Percentiles rank a stretch among this genome's conserved stretches.
Conservation (phyloP, 2,329 filamentous ascomycete genomes). For the Sclerotinia subarctica region DNA sequence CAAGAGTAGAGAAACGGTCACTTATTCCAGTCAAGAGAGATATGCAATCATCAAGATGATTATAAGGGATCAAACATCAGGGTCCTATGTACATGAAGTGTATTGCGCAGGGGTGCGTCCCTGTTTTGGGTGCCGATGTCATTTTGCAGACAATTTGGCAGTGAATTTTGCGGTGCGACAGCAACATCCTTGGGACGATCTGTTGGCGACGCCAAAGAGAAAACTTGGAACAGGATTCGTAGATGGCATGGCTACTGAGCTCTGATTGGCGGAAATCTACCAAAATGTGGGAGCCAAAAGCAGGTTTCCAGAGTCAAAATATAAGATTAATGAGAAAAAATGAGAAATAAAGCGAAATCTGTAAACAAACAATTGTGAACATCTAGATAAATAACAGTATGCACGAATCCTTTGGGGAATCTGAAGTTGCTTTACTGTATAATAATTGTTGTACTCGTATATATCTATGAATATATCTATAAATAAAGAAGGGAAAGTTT, state of each 20-base stretch:
- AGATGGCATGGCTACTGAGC: background rate
- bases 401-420: no score
- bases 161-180: background rate
- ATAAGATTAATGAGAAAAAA: background rate
- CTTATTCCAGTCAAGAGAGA: background rate
- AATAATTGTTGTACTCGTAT: no score
- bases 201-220: background rate
- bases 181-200: background rate
- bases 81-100: background rate
- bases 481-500: no score
- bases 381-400: background rate
- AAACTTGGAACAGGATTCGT: constrained; percentile 4
- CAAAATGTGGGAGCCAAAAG: background rate
- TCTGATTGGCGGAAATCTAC: constrained; percentile 6
- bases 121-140: constrained; percentile 23
- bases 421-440: no score
- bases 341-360: background rate
- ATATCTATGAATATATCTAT: no score
- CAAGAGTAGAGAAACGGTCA: background rate
- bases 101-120: constrained; percentile 11
- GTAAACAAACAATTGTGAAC: no score
- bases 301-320: background rate
- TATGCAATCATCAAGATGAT: background rate
- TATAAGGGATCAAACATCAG: background rate
- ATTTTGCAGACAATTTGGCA: constrained; percentile 24